phyloP scores from a whole-genome alignment of 2,329 filamentous ascomycete species.

The Pyricularia pennisetigena region DNA sequence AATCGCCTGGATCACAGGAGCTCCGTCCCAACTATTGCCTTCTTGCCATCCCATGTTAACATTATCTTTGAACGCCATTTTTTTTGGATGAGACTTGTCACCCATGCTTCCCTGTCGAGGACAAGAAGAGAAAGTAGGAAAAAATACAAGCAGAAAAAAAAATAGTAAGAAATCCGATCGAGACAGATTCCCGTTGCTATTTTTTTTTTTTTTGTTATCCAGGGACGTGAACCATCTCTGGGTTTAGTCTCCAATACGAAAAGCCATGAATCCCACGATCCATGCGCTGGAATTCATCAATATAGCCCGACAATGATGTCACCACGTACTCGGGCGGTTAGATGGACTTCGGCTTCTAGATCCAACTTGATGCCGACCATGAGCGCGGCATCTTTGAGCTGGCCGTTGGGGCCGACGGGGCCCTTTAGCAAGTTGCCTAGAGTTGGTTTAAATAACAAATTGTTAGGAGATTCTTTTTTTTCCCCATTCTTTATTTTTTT shows the following conservation, averaged over 20 bases:
- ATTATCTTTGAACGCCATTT: background rate
- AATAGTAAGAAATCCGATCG: background rate
- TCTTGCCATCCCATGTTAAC: background rate
- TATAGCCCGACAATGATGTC: conserved; percentile 52
- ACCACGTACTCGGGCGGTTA: conserved; percentile 49
- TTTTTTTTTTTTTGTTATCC: too few species aligned
- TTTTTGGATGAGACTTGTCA: background rate
- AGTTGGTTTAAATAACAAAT: background rate
- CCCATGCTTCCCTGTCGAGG: background rate
- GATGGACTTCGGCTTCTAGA: conserved; percentile 51
- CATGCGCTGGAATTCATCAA: conserved; percentile 15
- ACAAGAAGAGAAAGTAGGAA: background rate
- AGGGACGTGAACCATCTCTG: too few species aligned
- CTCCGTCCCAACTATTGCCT: background rate
- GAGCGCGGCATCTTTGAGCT: conserved; percentile 46
- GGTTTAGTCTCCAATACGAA: background rate
- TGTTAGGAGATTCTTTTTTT: background rate
- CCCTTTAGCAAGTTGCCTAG: conserved; percentile 46
- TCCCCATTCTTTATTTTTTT: background rate
- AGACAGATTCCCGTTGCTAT: background rate
- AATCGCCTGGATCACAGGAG: background rate
- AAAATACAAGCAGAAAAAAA: background rate
- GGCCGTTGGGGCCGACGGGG: conserved; percentile 44
- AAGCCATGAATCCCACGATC: background rate
- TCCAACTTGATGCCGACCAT: conserved; percentile 55